Conservation (phyloP, 768 basidiomycete genomes). For the Leccinellum luteum region DNA sequence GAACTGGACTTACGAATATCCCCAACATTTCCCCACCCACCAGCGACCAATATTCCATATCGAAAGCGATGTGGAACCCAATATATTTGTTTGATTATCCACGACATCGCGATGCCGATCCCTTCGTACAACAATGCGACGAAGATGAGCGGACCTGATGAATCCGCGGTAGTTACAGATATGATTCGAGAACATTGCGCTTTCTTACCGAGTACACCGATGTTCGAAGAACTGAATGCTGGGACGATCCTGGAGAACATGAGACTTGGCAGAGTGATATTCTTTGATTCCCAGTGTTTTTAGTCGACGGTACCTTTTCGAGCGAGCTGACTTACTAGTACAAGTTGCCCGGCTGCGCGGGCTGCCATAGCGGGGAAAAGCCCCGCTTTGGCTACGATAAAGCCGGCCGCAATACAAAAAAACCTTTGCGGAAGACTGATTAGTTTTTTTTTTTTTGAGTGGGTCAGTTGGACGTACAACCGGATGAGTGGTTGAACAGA, state of each 20-base stretch:
- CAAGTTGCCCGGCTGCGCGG: slow-evolving; percentile 56
- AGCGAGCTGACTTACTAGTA: slow-evolving; percentile 39
- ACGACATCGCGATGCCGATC: slow-evolving; percentile 53
- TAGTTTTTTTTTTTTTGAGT: slow-evolving; percentile 2
- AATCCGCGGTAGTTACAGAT: not conserved
- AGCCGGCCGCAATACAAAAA: slow-evolving; percentile 53
- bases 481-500: slow-evolving; percentile 58
- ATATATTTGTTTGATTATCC: slow-evolving; percentile 57
- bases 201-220: slow-evolving; percentile 48
- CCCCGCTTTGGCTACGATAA: slow-evolving; percentile 55
- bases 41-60: slow-evolving; percentile 66
- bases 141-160: slow-evolving; percentile 60
- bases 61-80: slow-evolving; percentile 80
- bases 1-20: slow-evolving; percentile 55
- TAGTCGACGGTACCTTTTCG: not conserved
- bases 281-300: slow-evolving; percentile 27
- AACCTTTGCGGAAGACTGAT: slow-evolving; percentile 36
- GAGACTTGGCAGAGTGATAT: slow-evolving; percentile 60
- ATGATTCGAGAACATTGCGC: not conserved
- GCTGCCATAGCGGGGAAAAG: slow-evolving; percentile 60
- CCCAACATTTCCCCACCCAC: slow-evolving; percentile 66
- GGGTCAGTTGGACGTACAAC: slow-evolving; percentile 41
- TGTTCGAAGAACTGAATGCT: slow-evolving; percentile 57
- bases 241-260: slow-evolving; percentile 74
- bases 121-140: slow-evolving; percentile 59